Base-by-base conservation (phyloP, 805 yeast genomes). In the Spathaspora hagerdaliae region DNA sequence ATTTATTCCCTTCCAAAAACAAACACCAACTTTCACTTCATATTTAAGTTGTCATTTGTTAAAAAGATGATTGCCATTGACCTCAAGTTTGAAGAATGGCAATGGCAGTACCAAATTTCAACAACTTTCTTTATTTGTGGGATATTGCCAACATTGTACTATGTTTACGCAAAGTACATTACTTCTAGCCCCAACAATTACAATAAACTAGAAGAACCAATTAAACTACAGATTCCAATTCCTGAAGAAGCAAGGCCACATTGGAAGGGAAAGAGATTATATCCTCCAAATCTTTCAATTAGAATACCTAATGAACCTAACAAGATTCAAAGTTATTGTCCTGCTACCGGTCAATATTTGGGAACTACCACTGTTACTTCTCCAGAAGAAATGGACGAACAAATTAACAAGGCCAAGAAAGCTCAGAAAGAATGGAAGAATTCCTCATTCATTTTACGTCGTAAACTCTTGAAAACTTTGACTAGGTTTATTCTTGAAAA, bases 291-390 rank as follows among this genome's bases (percentile, higher is more conserved):
- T 45, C 77, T 85, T 11, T 69, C 81, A 11, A 72, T 87, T 3
- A 68, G 69, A 39, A 78, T 79, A 46, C 75, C 77, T 2, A 77
- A 76, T 24, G 90, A 85, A 44, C 87, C 92, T 2, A 73, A 69
- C 15, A 72, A 65, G 51, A 87, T 92, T 50, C 91, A 88, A 58
- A 81, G 91, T 49, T 85, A 87, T 62, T 92, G 99, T 67, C 99
- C 99, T 3, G 97, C 98, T 0, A 94, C 98, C 0, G 95, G 97
- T 31, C 97, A 89, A 65, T 82, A 71, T 50, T 71, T 92, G 52
- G 98, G 96, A 1, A 74, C 82, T 19, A 83, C 82, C 54, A 68
- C 74, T 41, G 82, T 88, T 1, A 78, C 81, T 46, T 67, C 84
- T n/a, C 73, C 71, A 39, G 76, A 74, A 3, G 94, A 89, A 39